Evolutionary conservation across 805 yeast genomes (phyloP), one percentile per base, ranked within the genome.

Genomic region (Metschnikowia similis): DNA sequence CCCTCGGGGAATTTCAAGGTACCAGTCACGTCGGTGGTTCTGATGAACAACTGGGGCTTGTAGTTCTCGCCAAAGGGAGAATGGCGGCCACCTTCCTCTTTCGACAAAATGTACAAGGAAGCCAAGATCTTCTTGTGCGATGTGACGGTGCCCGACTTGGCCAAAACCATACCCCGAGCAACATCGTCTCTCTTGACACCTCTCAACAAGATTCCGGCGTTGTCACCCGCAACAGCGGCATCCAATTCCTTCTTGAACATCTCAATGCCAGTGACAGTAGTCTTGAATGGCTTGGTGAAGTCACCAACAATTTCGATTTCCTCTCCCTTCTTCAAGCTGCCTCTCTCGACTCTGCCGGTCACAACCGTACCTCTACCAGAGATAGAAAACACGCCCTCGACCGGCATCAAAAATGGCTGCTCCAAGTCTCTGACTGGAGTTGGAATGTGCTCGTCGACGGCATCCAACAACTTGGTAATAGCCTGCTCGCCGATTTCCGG

Each of bases 331-430:
- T 89, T 89, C 74, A 94, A 82, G 60, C 84, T 75, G 77, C 99
- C 99, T 79, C 99, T 90, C 81, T 92, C 98, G 62, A 90, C 99
- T 77, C 98, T 88, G 71, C 99, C 99, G 50, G 98, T 88, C 64
- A 89, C 97, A 61, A 94, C 99, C 53, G 99, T 94, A 78, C 99
- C 99, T 84, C 99, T 92, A 76, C 99, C 99, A 41, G 98, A 89
- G 62, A 94, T 94, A 52, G 98, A 89, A 82, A 92, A 94, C 56
- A 90, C 91, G 66, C 89, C 97, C 80, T 94, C 99, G 62, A 94
- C 84, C 57, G 98, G 97, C 87, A 94, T 84, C 74, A 94, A 76
- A 82, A 94, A 94, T 60, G 97, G 91, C 75, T 90, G 89, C 63
- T 90, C 97, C 63, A 92, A 81, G 70, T 94, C 97, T 80, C 99